Evolutionary conservation across 805 yeast genomes (phyloP).

Genomic region (Wickerhamiella kazuoi): DNA sequence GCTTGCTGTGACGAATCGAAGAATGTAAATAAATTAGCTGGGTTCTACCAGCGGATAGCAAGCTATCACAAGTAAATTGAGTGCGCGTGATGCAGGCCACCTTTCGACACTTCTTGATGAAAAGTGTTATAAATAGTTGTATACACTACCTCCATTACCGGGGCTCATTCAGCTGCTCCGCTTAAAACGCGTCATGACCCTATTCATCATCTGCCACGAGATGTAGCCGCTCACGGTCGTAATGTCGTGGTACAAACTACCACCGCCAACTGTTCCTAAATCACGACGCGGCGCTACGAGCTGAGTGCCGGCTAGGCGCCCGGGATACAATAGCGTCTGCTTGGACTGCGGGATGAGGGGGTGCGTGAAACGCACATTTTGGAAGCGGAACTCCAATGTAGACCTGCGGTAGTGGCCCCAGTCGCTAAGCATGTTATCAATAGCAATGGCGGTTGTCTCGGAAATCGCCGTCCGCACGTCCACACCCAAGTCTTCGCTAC

Average conservation of each 20-base stretch:
- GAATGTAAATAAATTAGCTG: background rate
- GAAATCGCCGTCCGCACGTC: background rate
- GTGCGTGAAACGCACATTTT: slow-evolving; percentile 9
- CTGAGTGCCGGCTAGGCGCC: background rate
- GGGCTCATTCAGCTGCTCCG: background rate
- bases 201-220: slow-evolving; percentile 12
- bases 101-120: no score
- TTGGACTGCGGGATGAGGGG: slow-evolving; percentile 10
- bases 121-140: no score
- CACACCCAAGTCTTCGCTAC: background rate
- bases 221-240: slow-evolving; percentile 15
- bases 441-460: background rate
- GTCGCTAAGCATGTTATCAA: background rate
- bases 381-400: background rate
- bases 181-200: slow-evolving; percentile 2
- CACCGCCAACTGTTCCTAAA: slow-evolving; percentile 10
- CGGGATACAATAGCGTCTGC: slow-evolving; percentile 2
- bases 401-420: background rate
- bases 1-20: background rate
- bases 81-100: no score
- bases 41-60: background rate
- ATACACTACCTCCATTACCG: no score
- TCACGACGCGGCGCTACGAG: slow-evolving; percentile 4
- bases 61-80: no score
- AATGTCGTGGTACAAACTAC: slow-evolving; percentile 10